A percentile compares a stretch with the other conserved stretches of the same genome.
Conservation (phyloP, 371 early-diverging fungal genomes). For the Umbelopsis sp. region DNA sequence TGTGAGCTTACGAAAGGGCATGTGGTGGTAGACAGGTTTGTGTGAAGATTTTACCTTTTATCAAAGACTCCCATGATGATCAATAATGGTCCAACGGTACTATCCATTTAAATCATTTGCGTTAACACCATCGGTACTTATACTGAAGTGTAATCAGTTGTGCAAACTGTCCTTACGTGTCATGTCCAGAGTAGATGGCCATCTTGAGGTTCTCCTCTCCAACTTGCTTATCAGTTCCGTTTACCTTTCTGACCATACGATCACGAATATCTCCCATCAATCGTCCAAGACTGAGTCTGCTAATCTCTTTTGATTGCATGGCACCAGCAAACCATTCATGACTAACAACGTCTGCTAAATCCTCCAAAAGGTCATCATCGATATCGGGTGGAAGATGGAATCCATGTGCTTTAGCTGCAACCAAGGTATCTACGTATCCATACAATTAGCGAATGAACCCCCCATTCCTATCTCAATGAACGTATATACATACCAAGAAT, state of each 20-base stretch:
- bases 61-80: slow-evolving; percentile 58
- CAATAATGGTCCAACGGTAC: slow-evolving; percentile 70
- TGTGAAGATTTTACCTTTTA: slow-evolving; percentile 38
- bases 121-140: neutral
- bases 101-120: slow-evolving; percentile 23
- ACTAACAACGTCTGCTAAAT: slow-evolving; percentile 44
- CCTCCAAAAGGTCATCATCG: slow-evolving; percentile 35
- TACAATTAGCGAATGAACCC: neutral
- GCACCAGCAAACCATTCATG: slow-evolving; percentile 50
- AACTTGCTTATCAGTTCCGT: slow-evolving; percentile 33
- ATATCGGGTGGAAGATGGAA: slow-evolving; percentile 55
- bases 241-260: slow-evolving; percentile 39
- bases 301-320: slow-evolving; percentile 36
- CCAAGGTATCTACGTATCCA: slow-evolving; percentile 37
- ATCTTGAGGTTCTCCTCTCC: slow-evolving; percentile 54
- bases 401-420: slow-evolving; percentile 52
- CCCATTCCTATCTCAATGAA: neutral
- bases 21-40: too few species aligned
- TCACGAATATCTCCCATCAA: slow-evolving; percentile 57
- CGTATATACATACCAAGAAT: slow-evolving; percentile 37
- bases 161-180: slow-evolving; percentile 50
- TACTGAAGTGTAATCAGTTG: neutral
- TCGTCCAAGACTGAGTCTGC: slow-evolving; percentile 57
- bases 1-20: slow-evolving; percentile 25
- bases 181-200: slow-evolving; percentile 79